A percentile compares a stretch with the other conserved stretches of the same genome.
Conservation (phyloP, 768 basidiomycete species). For the Phlebiopsis gigantea region DNA sequence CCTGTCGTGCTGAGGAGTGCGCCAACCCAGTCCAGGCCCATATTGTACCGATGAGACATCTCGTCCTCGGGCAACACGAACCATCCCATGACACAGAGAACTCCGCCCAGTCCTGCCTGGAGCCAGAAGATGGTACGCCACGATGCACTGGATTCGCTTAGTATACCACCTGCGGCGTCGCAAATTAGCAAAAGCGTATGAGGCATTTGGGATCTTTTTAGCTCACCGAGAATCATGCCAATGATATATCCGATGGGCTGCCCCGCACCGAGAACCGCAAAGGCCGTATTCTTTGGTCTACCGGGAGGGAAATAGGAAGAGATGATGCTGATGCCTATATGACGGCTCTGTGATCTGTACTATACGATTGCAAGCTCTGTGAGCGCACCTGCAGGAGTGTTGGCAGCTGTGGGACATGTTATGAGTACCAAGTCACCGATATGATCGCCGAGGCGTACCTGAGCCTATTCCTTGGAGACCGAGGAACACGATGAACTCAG, state of each 20-base stretch:
- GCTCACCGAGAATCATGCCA: constrained; percentile 30
- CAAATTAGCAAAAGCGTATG: not conserved
- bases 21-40: constrained; percentile 32
- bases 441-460: constrained; percentile 2
- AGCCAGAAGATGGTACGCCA: constrained; percentile 32
- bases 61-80: constrained; percentile 18
- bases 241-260: constrained; percentile 30
- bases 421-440: not conserved
- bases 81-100: constrained; percentile 25
- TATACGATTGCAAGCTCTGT: not conserved
- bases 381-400: constrained; percentile 26
- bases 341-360: too few species aligned
- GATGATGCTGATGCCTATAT: constrained; percentile 20
- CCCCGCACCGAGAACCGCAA: constrained; percentile 30
- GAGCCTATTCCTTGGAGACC: constrained; percentile 29
- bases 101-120: constrained; percentile 26
- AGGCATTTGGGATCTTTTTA: too few species aligned
- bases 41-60: constrained; percentile 21
- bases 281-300: constrained; percentile 25
- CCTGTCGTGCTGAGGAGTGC: constrained; percentile 28
- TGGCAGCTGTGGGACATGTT: constrained; percentile 20
- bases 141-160: constrained; percentile 26
- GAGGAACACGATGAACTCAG: constrained; percentile 27
- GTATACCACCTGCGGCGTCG: constrained; percentile 23
- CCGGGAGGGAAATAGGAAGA: constrained; percentile 28